Conservation (phyloP, 495 filamentous ascomycete genomes). For the Massariosphaeria phaeospora region DNA sequence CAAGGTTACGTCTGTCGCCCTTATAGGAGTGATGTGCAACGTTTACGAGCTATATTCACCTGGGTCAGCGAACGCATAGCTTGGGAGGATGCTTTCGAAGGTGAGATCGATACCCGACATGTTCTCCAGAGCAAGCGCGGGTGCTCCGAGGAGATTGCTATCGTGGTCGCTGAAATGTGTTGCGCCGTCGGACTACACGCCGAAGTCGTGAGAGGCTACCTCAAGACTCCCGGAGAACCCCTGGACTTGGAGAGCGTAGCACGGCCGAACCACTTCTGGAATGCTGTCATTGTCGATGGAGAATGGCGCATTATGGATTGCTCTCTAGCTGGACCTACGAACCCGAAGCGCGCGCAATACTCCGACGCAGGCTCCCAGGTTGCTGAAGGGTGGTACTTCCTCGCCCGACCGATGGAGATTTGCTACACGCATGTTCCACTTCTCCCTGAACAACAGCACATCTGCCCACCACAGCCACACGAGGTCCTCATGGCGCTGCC, state of each 20-base stretch:
- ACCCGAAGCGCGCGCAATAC: constrained; percentile 71
- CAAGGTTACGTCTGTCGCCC: constrained; percentile 92
- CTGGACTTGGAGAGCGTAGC: constrained; percentile 70
- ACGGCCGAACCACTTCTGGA: constrained; percentile 97
- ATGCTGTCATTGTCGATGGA: constrained; percentile 84
- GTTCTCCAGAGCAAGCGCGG: constrained; percentile 81
- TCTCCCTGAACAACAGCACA: constrained; percentile 79
- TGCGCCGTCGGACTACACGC: constrained; percentile 79
- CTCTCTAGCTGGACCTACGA: constrained; percentile 82
- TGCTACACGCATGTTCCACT: constrained; percentile 95
- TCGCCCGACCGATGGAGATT: constrained; percentile 75
- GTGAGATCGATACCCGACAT: constrained; percentile 69
- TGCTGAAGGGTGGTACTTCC: constrained; percentile 88
- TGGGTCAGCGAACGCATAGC: constrained; percentile 92
- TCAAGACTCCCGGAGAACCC: constrained; percentile 83
- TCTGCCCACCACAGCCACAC: constrained; percentile 79
- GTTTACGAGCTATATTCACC: constrained; percentile 87
- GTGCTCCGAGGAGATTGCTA: constrained; percentile 85
- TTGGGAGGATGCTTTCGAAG: constrained; percentile 94
- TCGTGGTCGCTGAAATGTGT: constrained; percentile 91
- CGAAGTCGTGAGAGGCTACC: constrained; percentile 78
- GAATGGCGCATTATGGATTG: constrained; percentile 98
- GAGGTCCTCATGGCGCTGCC: constrained; percentile 82
- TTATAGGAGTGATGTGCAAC: constrained; percentile 90
- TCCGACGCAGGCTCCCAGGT: constrained; percentile 61